Base-by-base conservation (phyloP, 192 early-diverging fungal species). In the Coemansia sp. region DNA sequence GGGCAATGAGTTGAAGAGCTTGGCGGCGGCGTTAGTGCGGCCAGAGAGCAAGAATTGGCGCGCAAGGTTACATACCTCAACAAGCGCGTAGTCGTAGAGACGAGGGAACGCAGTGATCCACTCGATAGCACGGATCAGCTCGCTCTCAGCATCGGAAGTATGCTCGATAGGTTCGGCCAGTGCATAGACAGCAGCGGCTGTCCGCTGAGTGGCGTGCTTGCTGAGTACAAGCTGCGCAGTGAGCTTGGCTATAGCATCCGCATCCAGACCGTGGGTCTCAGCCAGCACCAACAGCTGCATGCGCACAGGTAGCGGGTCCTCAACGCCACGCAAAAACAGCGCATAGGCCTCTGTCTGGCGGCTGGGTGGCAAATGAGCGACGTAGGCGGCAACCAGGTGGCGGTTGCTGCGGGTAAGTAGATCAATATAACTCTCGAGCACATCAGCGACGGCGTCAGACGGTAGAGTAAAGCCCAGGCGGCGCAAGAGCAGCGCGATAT, bases 401-500 rank as follows among this genome's bases (percentile, higher is more conserved):
- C 51, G 65, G 26, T 74, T 64, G 4, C 53, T 43, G 42, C 56
- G 67, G 7, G 71, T 33, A n/a, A 86, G 74, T 14, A 61, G 37
- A 10, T 73, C 82, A 40, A 88, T 79, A 60, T 88, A 92, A 18
- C 60, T 59, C 31, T 78, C 71, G 37, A 92, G 74, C 23, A 88
- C 76, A 20, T 36, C 69, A 63, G 87, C 79, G 14, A 86, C 83
- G 6, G 69, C 72, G 2, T 67, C 65, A n/a, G 51, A 63, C 0
- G 86, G 82, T 33, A 83, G 66, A 28, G 55, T 62, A 26, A 84
- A 74, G 5, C 83, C 83, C n/a, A 86, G 77, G 14, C 78, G 74
- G 6, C 85, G 86, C n/a, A 92, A 59, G 16, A 85, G 70, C n/a
- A 93, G 71, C 5, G 89, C 81, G 8, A 87, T 75, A 59, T 94